Conservation (phyloP, 1,284 basidiomycete genomes). For the Agaricales sp. region DNA sequence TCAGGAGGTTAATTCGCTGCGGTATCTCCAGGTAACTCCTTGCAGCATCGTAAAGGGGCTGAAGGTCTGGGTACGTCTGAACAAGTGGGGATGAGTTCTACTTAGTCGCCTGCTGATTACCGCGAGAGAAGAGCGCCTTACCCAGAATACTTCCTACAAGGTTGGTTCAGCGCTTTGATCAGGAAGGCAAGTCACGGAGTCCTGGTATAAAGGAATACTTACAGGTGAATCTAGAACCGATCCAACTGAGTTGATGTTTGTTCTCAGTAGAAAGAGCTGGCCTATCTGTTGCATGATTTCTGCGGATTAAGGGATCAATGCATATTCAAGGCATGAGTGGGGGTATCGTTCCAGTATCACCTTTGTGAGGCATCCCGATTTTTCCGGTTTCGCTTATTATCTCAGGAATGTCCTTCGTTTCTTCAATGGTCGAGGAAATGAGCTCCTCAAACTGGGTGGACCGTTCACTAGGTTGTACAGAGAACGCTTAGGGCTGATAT, state of each 20-base stretch:
- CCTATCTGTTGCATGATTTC: slow-evolving; percentile 99
- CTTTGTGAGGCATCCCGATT: slow-evolving; percentile 80
- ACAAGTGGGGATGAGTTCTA: slow-evolving; percentile 5
- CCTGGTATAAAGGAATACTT: slow-evolving; percentile 20
- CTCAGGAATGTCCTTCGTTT: slow-evolving; percentile 94
- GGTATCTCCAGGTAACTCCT: slow-evolving; percentile 92
- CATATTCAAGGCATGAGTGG: too few relatives aligned
- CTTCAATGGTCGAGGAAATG: slow-evolving; percentile 89
- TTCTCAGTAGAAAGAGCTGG: slow-evolving; percentile 86
- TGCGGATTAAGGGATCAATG: too few relatives aligned
- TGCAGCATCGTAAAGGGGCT: slow-evolving; percentile 91
- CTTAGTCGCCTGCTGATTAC: slow-evolving; percentile 9
- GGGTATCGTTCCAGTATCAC: too few relatives aligned
- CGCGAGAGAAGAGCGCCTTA: slow-evolving; percentile 22
- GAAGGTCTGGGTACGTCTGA: slow-evolving; percentile 84
- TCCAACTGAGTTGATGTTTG: slow-evolving; percentile 93
- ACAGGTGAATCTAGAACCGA: slow-evolving; percentile 93
- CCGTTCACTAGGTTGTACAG: too few relatives aligned
- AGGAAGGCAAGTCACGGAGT: slow-evolving; percentile 3
- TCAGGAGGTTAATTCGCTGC: slow-evolving; percentile 87
- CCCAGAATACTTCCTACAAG: slow-evolving; percentile 86
- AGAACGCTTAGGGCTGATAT: neutral
- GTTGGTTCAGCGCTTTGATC: slow-evolving; percentile 6
- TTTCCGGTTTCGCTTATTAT: slow-evolving; percentile 91
- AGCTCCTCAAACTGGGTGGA: slow-evolving; percentile 73